Evolutionary conservation across 2,329 filamentous ascomycete species (phyloP).

Genomic region (Cladophialophora immunda): DNA sequence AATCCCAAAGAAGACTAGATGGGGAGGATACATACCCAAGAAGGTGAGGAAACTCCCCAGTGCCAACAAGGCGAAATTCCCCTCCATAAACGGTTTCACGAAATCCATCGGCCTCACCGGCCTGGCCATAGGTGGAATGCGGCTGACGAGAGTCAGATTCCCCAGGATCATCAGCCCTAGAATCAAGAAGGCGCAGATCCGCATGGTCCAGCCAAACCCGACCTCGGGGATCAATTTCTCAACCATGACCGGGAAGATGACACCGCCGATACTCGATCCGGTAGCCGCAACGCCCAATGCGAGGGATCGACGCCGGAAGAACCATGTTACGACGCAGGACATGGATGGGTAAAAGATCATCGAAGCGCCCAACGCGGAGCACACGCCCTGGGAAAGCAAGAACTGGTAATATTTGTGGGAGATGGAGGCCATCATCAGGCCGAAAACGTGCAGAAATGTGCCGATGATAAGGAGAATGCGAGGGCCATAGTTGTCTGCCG

Average conservation of each 20-base stretch:
- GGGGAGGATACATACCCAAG: conserved; percentile 45
- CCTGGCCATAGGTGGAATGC: conserved; percentile 53
- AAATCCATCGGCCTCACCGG: conserved; percentile 45
- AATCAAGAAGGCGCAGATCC: conserved; percentile 68
- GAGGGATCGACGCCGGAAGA: conserved; percentile 57
- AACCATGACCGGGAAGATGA: conserved; percentile 71
- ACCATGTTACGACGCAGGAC: conserved; percentile 45
- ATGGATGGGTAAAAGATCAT: conserved; percentile 60
- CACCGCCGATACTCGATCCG: conserved; percentile 65
- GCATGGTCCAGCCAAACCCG: conserved; percentile 67
- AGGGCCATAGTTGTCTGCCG: conserved; percentile 67
- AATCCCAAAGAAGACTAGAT: not conserved
- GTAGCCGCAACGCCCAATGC: conserved; percentile 64
- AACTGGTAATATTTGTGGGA: conserved; percentile 65
- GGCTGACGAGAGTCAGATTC: conserved; percentile 62
- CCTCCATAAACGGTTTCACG: conserved; percentile 42
- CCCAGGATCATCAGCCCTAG: conserved; percentile 65
- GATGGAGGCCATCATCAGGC: conserved; percentile 66
- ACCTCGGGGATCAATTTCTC: conserved; percentile 61
- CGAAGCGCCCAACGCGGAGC: conserved; percentile 60
- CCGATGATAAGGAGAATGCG: conserved; percentile 61
- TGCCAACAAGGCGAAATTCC: conserved; percentile 39
- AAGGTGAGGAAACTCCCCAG: conserved; percentile 54
- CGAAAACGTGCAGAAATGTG: conserved; percentile 64
- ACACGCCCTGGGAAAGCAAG: conserved; percentile 63